phyloP scores from a whole-genome alignment of 2,329 filamentous ascomycete genomes.

The Anisogramma anomala region DNA sequence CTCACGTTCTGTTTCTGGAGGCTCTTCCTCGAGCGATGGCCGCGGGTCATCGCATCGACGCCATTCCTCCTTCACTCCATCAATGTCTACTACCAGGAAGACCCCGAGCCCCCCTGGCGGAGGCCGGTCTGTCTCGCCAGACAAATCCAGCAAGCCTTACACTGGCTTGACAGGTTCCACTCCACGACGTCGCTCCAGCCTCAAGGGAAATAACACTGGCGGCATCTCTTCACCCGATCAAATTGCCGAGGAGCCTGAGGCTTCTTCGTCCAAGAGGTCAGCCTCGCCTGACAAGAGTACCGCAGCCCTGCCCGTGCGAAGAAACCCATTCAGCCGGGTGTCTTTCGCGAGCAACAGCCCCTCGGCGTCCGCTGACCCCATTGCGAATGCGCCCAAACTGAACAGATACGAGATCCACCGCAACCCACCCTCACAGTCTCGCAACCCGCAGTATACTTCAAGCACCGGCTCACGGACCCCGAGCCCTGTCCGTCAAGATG shows the following conservation, averaged over 20 bases:
- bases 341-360: conserved; percentile 39
- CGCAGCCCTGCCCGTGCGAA: conserved; percentile 44
- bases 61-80: conserved; percentile 17
- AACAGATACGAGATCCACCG: conserved; percentile 56
- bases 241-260: conserved; percentile 81
- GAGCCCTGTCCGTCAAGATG: conserved; percentile 26
- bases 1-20: conserved; percentile 38
- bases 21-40: conserved; percentile 38
- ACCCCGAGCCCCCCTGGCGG: conserved; percentile 17
- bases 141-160: conserved; percentile 28
- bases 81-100: conserved; percentile 10
- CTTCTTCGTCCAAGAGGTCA: conserved; percentile 20
- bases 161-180: conserved; percentile 28
- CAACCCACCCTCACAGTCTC: conserved; percentile 73
- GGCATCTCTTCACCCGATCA: conserved; percentile 66
- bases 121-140: conserved; percentile 22
- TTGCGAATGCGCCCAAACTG: conserved; percentile 31
- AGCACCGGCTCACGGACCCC: conserved; percentile 37
- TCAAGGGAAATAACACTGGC: conserved; percentile 59
- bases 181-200: conserved; percentile 49
- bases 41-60: conserved; percentile 25
- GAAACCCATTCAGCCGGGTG: conserved; percentile 55
- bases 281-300: conserved; percentile 15
- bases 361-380: conserved; percentile 20
- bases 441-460: conserved; percentile 66